These are phyloP conservation scores for Cryptococcus neoformans DNA, from an alignment of 1,284 basidiomycete genomes.

Conservation along the genomic window DNA sequence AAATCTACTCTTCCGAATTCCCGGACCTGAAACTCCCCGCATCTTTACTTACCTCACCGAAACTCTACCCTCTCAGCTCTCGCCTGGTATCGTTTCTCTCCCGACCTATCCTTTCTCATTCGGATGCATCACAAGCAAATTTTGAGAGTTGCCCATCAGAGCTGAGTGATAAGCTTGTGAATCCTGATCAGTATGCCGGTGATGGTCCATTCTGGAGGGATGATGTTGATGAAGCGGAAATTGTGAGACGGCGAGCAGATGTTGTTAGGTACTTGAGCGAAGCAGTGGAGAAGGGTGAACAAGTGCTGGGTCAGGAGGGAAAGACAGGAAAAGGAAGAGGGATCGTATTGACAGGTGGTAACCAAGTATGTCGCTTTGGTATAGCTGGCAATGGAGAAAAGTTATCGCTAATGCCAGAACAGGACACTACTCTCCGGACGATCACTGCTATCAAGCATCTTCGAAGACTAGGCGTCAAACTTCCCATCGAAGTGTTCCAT, in stretches of 20 bases:
- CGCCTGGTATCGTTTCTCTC: constrained; percentile 33
- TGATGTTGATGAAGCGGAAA: constrained; percentile 27
- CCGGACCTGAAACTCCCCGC: constrained; percentile 16
- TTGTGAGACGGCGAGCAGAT: constrained; percentile 34
- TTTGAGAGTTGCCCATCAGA: constrained; percentile 31
- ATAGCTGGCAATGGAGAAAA: not conserved
- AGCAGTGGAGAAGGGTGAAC: constrained; percentile 29
- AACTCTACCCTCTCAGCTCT: constrained; percentile 12
- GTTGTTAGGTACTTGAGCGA: constrained; percentile 42
- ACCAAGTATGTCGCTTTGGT: constrained; percentile 33
- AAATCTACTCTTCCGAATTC: constrained; percentile 14
- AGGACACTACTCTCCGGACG: constrained; percentile 50
- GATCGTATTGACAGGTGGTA: constrained; percentile 51
- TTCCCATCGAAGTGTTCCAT: constrained; percentile 52
- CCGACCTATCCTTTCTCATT: constrained; percentile 28
- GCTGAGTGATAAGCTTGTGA: constrained; percentile 39
- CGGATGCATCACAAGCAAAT: constrained; percentile 18
- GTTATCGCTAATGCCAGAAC: not conserved
- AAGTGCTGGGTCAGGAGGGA: constrained; percentile 24
- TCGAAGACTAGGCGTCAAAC: constrained; percentile 33
- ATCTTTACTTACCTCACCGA: constrained; percentile 10
- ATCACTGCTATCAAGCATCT: constrained; percentile 47
- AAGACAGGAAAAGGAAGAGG: constrained; percentile 35
- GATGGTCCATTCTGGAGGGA: constrained; percentile 45
- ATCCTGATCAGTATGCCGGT: constrained; percentile 47